Percentiles rank a stretch among this genome's conserved stretches.
These are phyloP conservation scores for Wallacemonas sp. DNA, from an alignment of 208 protist genomes.

Conservation along the genomic window DNA sequence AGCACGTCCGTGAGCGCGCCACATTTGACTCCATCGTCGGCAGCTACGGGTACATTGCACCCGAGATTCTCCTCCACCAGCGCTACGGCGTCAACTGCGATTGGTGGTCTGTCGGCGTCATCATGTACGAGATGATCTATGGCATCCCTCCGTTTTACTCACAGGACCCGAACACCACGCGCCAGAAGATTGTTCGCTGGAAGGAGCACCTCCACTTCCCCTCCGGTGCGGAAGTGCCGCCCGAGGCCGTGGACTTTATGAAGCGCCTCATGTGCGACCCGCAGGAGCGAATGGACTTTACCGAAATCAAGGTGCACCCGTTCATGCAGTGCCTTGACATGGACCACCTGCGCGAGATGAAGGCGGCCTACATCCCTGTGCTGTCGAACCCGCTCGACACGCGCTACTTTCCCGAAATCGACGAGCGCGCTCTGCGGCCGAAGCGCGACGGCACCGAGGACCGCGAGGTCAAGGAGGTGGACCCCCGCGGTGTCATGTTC, in stretches of 20 bases:
- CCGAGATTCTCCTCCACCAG: slow-evolving; percentile 94
- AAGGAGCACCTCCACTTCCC: slow-evolving; percentile 90
- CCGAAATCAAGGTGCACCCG: slow-evolving; percentile 75
- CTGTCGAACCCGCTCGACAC: slow-evolving; percentile 84
- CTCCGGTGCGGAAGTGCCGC: slow-evolving; percentile 72
- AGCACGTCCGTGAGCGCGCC: slow-evolving; percentile 35
- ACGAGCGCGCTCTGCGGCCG: slow-evolving; percentile 43
- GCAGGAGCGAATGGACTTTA: slow-evolving; percentile 75
- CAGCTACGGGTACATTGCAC: slow-evolving; percentile 97
- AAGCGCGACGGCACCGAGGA: slow-evolving; percentile 31
- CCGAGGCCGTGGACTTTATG: slow-evolving; percentile 93
- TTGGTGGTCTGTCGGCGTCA: slow-evolving; percentile 98
- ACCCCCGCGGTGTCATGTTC: slow-evolving; percentile 87
- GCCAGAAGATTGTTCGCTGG: slow-evolving; percentile 95
- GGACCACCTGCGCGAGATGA: slow-evolving; percentile 53
- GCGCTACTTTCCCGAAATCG: slow-evolving; percentile 86
- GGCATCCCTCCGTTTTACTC: slow-evolving; percentile 96
- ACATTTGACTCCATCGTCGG: slow-evolving; percentile 95
- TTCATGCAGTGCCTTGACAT: slow-evolving; percentile 83
- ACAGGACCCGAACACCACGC: slow-evolving; percentile 89
- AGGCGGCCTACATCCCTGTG: slow-evolving; percentile 69
- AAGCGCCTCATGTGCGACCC: slow-evolving; percentile 87
- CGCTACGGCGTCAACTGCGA: slow-evolving; percentile 96
- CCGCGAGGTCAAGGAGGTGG: slow-evolving; percentile 63
- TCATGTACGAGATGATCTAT: slow-evolving; percentile 98